Conservation (phyloP, 768 basidiomycete genomes). For the Kwoniella shandongensis region DNA sequence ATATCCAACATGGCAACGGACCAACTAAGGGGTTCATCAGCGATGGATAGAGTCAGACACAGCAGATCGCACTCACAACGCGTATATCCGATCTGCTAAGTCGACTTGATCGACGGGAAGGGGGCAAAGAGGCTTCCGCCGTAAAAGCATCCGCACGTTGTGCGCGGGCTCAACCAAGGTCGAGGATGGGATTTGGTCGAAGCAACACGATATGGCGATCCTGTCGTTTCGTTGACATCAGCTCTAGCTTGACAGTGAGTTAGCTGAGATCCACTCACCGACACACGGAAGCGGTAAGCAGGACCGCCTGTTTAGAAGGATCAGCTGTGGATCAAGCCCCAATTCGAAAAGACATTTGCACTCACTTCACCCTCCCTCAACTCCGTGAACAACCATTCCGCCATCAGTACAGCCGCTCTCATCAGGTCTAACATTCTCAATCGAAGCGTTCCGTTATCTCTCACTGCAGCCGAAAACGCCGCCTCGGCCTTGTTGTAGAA, state of each 20-base stretch:
- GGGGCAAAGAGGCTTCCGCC: neutral
- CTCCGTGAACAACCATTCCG: constrained; percentile 6
- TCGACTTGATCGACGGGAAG: constrained; percentile 5
- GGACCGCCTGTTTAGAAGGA: neutral
- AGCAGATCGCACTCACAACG: constrained; percentile 12
- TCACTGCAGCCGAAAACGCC: constrained; percentile 1
- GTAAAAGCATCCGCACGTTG: neutral
- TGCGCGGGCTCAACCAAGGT: neutral
- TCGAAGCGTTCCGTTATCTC: neutral
- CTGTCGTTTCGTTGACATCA: constrained; percentile 1
- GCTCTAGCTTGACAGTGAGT: neutral
- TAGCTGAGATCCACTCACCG: constrained; percentile 5
- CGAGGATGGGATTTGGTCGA: constrained; percentile 7
- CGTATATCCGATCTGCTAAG: constrained; percentile 12
- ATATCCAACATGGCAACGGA: constrained; percentile 8
- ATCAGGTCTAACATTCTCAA: constrained; percentile 1
- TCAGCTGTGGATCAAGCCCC: no score
- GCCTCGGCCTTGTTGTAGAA: constrained; percentile 3
- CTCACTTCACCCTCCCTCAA: constrained; percentile 11
- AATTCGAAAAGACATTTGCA: neutral
- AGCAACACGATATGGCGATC: constrained; percentile 1
- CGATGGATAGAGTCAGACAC: no score
- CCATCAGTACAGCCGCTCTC: constrained; percentile 6
- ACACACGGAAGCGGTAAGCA: constrained; percentile 1
- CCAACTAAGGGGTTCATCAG: neutral